phyloP scores from a whole-genome alignment of 768 basidiomycete genomes.

The Calocybe cyanea region DNA sequence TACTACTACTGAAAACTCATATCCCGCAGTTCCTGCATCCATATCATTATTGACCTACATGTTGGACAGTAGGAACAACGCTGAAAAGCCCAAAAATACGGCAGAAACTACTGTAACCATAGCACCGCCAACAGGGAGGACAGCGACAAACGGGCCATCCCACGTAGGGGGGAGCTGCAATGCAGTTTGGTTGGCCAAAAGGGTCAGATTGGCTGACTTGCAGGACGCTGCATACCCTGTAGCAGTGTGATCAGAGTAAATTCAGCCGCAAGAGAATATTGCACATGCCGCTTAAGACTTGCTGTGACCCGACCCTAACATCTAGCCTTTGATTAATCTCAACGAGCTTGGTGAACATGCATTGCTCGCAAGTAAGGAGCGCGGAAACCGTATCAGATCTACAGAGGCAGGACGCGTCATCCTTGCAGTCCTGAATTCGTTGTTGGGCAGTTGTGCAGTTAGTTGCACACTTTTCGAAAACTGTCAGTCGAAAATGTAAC shows the following conservation, averaged over 20 bases:
- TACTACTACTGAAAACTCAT: too few species aligned
- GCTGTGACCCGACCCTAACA: constrained; percentile 53
- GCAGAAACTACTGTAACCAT: constrained; percentile 42
- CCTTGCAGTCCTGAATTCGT: constrained; percentile 36
- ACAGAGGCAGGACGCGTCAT: constrained; percentile 56
- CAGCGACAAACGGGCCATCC: constrained; percentile 55
- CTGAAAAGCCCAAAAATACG: constrained; percentile 43
- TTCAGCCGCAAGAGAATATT: not conserved
- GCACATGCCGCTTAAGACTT: constrained; percentile 51
- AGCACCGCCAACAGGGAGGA: constrained; percentile 41
- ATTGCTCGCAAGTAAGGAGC: constrained; percentile 59
- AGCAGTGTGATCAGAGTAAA: constrained; percentile 6
- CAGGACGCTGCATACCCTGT: constrained; percentile 59
- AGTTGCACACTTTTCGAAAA: constrained; percentile 28
- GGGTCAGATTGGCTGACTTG: constrained; percentile 29
- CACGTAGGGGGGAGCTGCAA: constrained; percentile 48
- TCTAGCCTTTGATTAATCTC: constrained; percentile 44
- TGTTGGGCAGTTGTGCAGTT: constrained; percentile 25
- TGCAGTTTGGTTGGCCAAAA: constrained; percentile 34
- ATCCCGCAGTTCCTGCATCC: not conserved
- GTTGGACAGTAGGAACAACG: constrained; percentile 50
- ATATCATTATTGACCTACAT: constrained; percentile 28
- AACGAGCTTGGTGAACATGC: constrained; percentile 59
- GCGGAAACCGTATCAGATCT: constrained; percentile 31
- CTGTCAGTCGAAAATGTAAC: not conserved